phyloP scores from a whole-genome alignment of 2,329 filamentous ascomycete species.

The Orbilia ellipsospora region DNA sequence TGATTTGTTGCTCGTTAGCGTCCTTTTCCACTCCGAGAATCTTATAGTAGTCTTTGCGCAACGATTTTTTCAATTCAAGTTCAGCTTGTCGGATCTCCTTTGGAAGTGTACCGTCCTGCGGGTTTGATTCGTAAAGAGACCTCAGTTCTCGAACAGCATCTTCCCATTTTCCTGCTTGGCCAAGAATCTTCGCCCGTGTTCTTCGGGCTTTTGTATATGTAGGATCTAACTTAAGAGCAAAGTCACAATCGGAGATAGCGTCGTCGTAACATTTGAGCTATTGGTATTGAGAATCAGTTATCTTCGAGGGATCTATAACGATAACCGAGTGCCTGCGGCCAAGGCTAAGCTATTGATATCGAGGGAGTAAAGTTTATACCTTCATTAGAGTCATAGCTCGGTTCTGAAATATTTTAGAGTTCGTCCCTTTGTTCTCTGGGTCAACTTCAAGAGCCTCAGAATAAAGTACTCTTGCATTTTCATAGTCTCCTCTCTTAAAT shows the following conservation, averaged over 20 bases:
- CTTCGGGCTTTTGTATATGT: constrained; percentile 90
- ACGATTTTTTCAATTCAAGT: constrained; percentile 95
- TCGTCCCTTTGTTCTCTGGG: constrained; percentile 87
- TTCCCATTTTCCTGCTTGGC: constrained; percentile 88
- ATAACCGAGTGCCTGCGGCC: too few relatives aligned
- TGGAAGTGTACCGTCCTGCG: constrained; percentile 79
- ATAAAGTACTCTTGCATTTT: constrained; percentile 85
- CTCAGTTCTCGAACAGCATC: constrained; percentile 91
- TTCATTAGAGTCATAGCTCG: constrained; percentile 84
- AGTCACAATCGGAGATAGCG: constrained; percentile 86
- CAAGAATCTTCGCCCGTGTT: constrained; percentile 90
- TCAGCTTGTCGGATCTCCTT: constrained; percentile 91
- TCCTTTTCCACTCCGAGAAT: constrained; percentile 90
- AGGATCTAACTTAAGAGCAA: constrained; percentile 83
- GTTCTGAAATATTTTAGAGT: constrained; percentile 95
- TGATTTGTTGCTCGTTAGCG: constrained; percentile 84
- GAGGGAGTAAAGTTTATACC: constrained; percentile 57
- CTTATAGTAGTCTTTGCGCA: constrained; percentile 99
- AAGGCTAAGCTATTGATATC: neutral
- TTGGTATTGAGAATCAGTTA: constrained; percentile 6
- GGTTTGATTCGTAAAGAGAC: constrained; percentile 82
- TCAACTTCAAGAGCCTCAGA: constrained; percentile 85
- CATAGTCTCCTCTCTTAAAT: constrained; percentile 86
- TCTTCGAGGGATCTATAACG: too few relatives aligned
- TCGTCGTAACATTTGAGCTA: constrained; percentile 82